Evolutionary conservation across 2,329 filamentous ascomycete species (phyloP), one percentile per base, ranked within the genome.

Genomic region (Lizonia empirigonia): DNA sequence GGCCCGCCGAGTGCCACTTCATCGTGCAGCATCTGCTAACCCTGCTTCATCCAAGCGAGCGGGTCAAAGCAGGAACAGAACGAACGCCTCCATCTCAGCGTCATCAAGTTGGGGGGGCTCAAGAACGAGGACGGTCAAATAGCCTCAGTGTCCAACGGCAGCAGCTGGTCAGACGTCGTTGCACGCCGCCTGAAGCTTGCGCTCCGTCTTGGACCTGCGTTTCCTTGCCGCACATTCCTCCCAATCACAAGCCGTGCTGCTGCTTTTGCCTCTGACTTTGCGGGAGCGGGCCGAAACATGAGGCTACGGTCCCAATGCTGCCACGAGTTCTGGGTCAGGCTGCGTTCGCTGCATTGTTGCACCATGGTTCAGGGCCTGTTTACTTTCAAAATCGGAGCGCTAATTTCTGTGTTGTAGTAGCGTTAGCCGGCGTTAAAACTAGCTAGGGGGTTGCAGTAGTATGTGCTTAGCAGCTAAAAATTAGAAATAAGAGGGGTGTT

Each of bases 41-140:
- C 49, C 49, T n/a, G 38, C 38, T 32, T 47, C 49, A 51, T 52
- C 33, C 49, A 48, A 48, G 44, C 50, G 44, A 39, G 24, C 44
- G 44, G 36, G 50, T 38, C 50, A 44, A 53, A 44, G 50, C 50
- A 53, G 50, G 50, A 53, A 53, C 50, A 53, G 34, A 23, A 42
- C 26, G 32, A 22, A 16, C 22, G 37, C 30, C 42, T 19, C 32
- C 42, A 13, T 38, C 38, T 27, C 24, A 38, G 24, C 50, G 48
- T 51, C 48, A 51, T 51, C 36, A 19, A 37, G 33, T 41, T 46
- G 41, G 36, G 9, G 30, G 32, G 27, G n/a, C 2, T 13, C 10
- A 13, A 29, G 7, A n/a, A 6, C 2, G 12, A 13, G 4, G 10
- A 29, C 10, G n/a, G 9, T n/a, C 26, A n/a, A 13, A 13, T 13